Conservation (phyloP, 2,329 filamentous ascomycete genomes). For the Bipolaris zeicola region DNA sequence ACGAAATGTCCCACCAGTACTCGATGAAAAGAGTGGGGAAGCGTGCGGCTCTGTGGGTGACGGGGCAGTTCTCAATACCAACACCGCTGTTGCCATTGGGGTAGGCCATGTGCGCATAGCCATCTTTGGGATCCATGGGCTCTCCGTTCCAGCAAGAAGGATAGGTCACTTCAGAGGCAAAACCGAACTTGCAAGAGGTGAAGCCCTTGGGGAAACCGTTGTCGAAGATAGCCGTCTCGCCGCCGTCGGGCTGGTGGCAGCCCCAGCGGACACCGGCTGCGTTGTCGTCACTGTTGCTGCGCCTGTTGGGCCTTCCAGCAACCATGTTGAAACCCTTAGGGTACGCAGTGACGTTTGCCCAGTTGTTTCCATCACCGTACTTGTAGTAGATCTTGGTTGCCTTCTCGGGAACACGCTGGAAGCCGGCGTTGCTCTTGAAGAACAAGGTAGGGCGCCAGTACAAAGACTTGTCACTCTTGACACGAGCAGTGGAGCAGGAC, state of each 20-base stretch:
- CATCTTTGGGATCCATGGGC: constrained; percentile 38
- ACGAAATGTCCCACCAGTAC: constrained; percentile 47
- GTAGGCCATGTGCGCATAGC: constrained; percentile 50
- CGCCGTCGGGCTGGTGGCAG: constrained; percentile 35
- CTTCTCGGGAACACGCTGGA: constrained; percentile 45
- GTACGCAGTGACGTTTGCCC: constrained; percentile 46
- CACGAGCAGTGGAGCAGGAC: constrained; percentile 44
- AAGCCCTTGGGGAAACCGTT: constrained; percentile 47
- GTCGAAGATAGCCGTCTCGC: constrained; percentile 31
- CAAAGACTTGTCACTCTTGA: constrained; percentile 47
- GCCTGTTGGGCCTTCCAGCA: constrained; percentile 40
- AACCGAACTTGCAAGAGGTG: constrained; percentile 44
- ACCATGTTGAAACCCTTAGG: constrained; percentile 47
- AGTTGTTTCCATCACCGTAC: constrained; percentile 40
- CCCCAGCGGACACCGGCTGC: constrained; percentile 41
- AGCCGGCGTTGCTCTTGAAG: constrained; percentile 45
- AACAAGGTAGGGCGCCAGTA: constrained; percentile 49
- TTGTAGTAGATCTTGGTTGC: constrained; percentile 49
- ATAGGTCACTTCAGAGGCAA: constrained; percentile 45
- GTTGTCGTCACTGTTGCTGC: constrained; percentile 38
- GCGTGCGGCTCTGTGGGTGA: constrained; percentile 36
- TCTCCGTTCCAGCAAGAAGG: constrained; percentile 48
- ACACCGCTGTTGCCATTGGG: constrained; percentile 31
- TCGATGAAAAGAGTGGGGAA: constrained; percentile 49
- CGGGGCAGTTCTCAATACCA: constrained; percentile 44